Evolutionary conservation across 306 rosid species (phyloP).

Genomic region (Fragaria nilgerrensis): DNA sequence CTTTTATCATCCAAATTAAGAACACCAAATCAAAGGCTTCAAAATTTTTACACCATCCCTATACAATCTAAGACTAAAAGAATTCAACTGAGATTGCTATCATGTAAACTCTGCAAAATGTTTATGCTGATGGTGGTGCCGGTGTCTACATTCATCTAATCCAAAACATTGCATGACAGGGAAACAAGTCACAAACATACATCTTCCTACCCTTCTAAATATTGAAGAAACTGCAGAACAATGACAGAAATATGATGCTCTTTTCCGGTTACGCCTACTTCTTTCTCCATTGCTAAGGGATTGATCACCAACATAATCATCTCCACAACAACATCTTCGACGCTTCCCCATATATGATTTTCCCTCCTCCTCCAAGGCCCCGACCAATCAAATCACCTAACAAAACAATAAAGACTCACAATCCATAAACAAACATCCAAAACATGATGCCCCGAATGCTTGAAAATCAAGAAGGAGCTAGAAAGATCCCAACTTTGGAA

Average conservation of each 20-base stretch:
- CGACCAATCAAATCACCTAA: slow-evolving; percentile 14
- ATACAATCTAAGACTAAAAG: background rate
- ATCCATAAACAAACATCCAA: background rate
- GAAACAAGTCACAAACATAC: slow-evolving; percentile 60
- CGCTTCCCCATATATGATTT: slow-evolving; percentile 34
- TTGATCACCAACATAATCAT: slow-evolving; percentile 1
- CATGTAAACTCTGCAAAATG: slow-evolving; percentile 40
- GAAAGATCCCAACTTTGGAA: background rate
- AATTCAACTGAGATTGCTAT: background rate
- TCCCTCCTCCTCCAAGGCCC: slow-evolving; percentile 7
- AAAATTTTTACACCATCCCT: background rate
- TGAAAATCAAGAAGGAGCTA: background rate
- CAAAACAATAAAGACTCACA: slow-evolving; percentile 18
- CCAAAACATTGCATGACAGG: slow-evolving; percentile 61
- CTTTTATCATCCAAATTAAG: background rate
- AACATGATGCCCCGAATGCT: background rate
- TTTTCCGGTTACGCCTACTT: slow-evolving; percentile 19
- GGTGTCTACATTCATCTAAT: slow-evolving; percentile 55
- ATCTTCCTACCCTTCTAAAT: slow-evolving; percentile 59
- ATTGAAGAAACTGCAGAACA: slow-evolving; percentile 37
- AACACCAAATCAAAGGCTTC: background rate
- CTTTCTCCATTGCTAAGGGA: slow-evolving; percentile 13
- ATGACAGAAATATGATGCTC: slow-evolving; percentile 30
- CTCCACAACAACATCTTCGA: background rate
- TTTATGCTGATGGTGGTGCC: slow-evolving; percentile 34